phyloP scores from a whole-genome alignment of 2,329 filamentous ascomycete genomes.

The Westerdykella aurantiaca region DNA sequence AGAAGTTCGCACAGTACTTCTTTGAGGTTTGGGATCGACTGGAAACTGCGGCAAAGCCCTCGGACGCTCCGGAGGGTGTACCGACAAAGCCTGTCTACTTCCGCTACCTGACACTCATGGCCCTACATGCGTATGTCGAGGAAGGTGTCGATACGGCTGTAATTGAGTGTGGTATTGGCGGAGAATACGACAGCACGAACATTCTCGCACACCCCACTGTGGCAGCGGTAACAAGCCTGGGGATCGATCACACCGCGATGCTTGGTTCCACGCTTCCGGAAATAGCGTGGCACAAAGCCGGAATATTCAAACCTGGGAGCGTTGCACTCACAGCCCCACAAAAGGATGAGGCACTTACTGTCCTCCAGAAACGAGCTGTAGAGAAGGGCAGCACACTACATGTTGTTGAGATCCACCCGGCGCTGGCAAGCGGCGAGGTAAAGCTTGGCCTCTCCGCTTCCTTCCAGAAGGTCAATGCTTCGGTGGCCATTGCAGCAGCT shows the following conservation, averaged over 20 bases:
- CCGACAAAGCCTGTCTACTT: conserved; percentile 83
- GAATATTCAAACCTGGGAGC: conserved; percentile 68
- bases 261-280: conserved; percentile 71
- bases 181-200: conserved; percentile 90
- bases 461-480: conserved; percentile 60
- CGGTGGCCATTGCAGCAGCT: conserved; percentile 55
- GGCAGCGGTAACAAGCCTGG: conserved; percentile 70
- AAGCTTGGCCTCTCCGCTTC: conserved; percentile 56
- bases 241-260: conserved; percentile 78
- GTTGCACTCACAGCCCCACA: conserved; percentile 60
- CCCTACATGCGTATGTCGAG: conserved; percentile 72
- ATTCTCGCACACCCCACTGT: conserved; percentile 66
- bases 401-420: conserved; percentile 46
- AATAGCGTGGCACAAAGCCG: conserved; percentile 90
- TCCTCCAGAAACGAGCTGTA: conserved; percentile 51
- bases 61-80: conserved; percentile 45
- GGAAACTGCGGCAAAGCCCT: conserved; percentile 48
- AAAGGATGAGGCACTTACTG: conserved; percentile 48
- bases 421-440: conserved; percentile 40
- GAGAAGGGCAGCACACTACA: conserved; percentile 46
- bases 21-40: conserved; percentile 76
- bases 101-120: conserved; percentile 82
- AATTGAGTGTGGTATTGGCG: conserved; percentile 90
- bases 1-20: conserved; percentile 68
- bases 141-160: conserved; percentile 74